phyloP scores from a whole-genome alignment of 2,329 filamentous ascomycete genomes.

The Simplicillium aogashimaense region DNA sequence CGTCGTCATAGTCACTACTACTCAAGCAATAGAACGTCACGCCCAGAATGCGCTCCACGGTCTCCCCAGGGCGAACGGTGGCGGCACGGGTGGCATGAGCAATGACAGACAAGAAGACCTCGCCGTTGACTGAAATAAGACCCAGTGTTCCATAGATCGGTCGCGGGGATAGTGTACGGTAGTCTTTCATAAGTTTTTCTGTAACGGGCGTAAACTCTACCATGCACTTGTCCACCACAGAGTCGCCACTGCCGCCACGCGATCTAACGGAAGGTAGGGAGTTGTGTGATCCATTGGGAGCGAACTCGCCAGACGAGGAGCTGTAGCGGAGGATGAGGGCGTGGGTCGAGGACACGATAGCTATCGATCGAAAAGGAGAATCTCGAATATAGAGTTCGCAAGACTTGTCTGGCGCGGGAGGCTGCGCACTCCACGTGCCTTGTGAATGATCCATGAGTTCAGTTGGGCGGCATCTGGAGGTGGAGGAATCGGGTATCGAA shows the following conservation, averaged over 20 bases:
- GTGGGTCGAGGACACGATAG: slow-evolving; percentile 69
- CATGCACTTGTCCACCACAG: slow-evolving; percentile 59
- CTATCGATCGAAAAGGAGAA: slow-evolving; percentile 77
- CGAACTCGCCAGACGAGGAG: slow-evolving; percentile 49
- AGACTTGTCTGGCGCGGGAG: slow-evolving; percentile 45
- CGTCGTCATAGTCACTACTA: slow-evolving; percentile 74
- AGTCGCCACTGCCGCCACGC: slow-evolving; percentile 29
- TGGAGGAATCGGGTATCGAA: too few species aligned
- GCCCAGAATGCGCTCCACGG: slow-evolving; percentile 72
- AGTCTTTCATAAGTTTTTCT: slow-evolving; percentile 61
- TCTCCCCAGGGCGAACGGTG: slow-evolving; percentile 77
- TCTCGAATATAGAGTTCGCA: slow-evolving; percentile 80
- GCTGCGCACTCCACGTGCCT: slow-evolving; percentile 33
- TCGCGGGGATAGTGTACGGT: slow-evolving; percentile 62
- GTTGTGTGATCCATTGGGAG: slow-evolving; percentile 47
- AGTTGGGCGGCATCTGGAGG: too few species aligned
- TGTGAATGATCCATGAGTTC: slow-evolving; percentile 36
- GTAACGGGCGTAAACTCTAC: slow-evolving; percentile 70
- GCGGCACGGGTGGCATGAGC: slow-evolving; percentile 71
- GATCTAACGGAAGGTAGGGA: slow-evolving; percentile 38
- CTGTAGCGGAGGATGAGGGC: slow-evolving; percentile 79
- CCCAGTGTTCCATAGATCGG: slow-evolving; percentile 80
- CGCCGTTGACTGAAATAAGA: slow-evolving; percentile 70
- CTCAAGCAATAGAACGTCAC: slow-evolving; percentile 94
- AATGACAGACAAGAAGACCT: slow-evolving; percentile 87